phyloP scores from a whole-genome alignment of 1,139 yeast species.

The Eremothecium coryli region DNA sequence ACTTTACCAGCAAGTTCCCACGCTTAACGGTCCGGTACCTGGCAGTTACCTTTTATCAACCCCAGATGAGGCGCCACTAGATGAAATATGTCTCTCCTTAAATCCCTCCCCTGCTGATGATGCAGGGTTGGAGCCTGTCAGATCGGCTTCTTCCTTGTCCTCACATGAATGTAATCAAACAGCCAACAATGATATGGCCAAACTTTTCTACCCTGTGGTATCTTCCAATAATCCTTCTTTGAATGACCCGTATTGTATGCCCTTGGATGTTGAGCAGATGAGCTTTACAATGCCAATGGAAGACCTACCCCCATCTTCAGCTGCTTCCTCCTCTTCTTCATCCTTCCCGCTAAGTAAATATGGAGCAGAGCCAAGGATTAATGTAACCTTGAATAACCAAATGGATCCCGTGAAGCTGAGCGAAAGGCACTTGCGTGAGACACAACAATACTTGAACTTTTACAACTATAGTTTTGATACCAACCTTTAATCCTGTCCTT shows the following conservation, averaged over 20 bases:
- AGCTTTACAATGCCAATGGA: slow-evolving; percentile 11
- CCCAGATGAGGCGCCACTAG: slow-evolving; percentile 8
- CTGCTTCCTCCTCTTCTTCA: slow-evolving; percentile 1
- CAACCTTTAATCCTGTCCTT: neutral
- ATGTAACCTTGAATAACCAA: slow-evolving; percentile 15
- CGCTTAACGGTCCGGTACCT: neutral
- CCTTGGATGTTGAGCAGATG: slow-evolving; percentile 20
- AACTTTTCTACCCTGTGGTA: slow-evolving; percentile 3
- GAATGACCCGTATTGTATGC: slow-evolving; percentile 13
- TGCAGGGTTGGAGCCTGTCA: slow-evolving; percentile 12
- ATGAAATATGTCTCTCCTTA: slow-evolving; percentile 9
- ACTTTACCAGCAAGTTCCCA: neutral
- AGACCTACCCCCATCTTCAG: slow-evolving; percentile 10
- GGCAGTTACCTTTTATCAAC: slow-evolving; percentile 1
- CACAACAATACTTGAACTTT: slow-evolving; percentile 25
- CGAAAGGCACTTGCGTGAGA: slow-evolving; percentile 22
- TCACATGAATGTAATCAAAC: slow-evolving; percentile 9
- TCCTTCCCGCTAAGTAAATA: neutral
- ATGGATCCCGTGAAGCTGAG: slow-evolving; percentile 18
- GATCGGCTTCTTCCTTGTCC: slow-evolving; percentile 12
- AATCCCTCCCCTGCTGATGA: slow-evolving; percentile 13
- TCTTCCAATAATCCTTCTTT: neutral
- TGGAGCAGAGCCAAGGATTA: slow-evolving; percentile 7
- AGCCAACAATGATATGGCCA: slow-evolving; percentile 5
- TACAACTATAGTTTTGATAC: slow-evolving; percentile 17